phyloP scores from a whole-genome alignment of 2,329 filamentous ascomycete species.

The Claviceps pazoutovae region DNA sequence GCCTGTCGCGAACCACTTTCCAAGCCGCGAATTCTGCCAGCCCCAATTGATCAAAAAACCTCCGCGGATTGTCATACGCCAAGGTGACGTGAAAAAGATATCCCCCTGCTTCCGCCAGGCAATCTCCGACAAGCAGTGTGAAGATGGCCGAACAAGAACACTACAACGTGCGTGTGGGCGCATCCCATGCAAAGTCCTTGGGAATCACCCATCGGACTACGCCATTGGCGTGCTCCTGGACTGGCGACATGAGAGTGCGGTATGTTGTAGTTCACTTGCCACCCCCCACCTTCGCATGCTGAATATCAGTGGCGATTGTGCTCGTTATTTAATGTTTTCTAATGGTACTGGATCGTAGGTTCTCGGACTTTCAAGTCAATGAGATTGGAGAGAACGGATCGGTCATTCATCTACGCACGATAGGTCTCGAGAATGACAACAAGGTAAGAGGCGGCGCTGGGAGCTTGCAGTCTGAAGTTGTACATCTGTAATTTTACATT shows the following conservation, averaged over 20 bases:
- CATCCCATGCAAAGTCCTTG: slow-evolving; percentile 21
- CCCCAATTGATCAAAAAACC: background rate
- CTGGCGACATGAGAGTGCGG: slow-evolving; percentile 26
- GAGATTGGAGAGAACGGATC: slow-evolving; percentile 66
- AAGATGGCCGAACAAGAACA: slow-evolving; percentile 18
- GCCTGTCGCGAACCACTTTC: background rate
- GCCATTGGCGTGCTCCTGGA: slow-evolving; percentile 23
- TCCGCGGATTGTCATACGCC: too few relatives aligned
- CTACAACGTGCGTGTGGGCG: slow-evolving; percentile 17
- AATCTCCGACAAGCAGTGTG: background rate
- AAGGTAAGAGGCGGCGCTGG: slow-evolving; percentile 3
- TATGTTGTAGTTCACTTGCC: slow-evolving; percentile 8
- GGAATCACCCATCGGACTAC: slow-evolving; percentile 28
- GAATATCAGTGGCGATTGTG: too few relatives aligned
- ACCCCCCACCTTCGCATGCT: too few relatives aligned
- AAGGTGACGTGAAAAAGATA: too few relatives aligned
- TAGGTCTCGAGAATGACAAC: slow-evolving; percentile 16
- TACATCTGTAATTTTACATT: background rate
- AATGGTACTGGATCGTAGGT: slow-evolving; percentile 32
- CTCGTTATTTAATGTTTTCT: too few relatives aligned
- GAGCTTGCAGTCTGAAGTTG: too few relatives aligned
- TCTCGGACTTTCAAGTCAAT: slow-evolving; percentile 86
- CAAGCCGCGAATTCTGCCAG: background rate
- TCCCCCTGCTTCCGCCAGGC: background rate
- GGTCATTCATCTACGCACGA: slow-evolving; percentile 55